Conservation (phyloP, 208 protist species). For the Vickermania ingenoplastis region DNA sequence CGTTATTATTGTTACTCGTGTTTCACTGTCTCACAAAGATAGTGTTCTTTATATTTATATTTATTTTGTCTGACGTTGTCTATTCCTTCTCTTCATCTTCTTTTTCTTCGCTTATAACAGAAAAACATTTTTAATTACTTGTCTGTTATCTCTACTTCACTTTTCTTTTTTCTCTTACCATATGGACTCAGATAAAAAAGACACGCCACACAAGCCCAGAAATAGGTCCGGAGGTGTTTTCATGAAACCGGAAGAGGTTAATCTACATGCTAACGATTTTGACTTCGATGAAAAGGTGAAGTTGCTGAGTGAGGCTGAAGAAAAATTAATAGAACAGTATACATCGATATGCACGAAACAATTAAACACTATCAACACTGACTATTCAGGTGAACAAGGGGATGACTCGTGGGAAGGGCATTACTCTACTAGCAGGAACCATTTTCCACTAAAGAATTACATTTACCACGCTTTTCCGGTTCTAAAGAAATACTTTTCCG, state of each 20-base stretch:
- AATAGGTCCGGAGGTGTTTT: slow-evolving; percentile 12
- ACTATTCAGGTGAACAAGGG: neutral
- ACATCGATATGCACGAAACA: neutral
- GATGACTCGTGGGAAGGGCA: slow-evolving; percentile 15
- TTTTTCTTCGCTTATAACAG: neutral
- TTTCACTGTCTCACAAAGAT: no score
- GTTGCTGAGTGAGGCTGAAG: neutral
- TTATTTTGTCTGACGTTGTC: neutral
- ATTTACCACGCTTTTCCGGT: slow-evolving; percentile 12
- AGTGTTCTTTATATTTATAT: neutral
- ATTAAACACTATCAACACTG: neutral
- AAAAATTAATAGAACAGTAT: neutral
- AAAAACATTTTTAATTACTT: neutral
- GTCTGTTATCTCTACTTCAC: neutral
- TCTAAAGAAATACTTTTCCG: slow-evolving; percentile 1
- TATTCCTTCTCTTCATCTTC: neutral
- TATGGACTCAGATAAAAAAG: neutral
- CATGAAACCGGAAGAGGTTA: slow-evolving; percentile 9
- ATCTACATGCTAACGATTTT: slow-evolving; percentile 22
- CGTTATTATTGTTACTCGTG: no score
- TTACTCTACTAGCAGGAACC: slow-evolving; percentile 7
- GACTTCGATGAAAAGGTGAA: slow-evolving; percentile 14
- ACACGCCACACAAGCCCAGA: neutral
- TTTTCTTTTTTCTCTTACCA: neutral
- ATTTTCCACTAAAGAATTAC: slow-evolving; percentile 15